phyloP scores from a whole-genome alignment of 2,329 filamentous ascomycete genomes.

The Sarocladium strictum region DNA sequence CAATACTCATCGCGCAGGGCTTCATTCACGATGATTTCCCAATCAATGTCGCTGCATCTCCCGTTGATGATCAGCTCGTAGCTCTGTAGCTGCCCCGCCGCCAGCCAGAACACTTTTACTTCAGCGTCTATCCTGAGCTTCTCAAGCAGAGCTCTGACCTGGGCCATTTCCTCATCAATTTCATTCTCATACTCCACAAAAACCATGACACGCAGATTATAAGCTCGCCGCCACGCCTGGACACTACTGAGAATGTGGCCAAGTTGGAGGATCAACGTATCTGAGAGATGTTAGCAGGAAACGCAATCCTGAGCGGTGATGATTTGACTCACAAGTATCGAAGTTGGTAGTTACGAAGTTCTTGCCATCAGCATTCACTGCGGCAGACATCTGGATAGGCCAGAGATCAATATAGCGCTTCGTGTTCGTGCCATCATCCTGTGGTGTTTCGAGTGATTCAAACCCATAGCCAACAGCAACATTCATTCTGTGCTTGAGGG shows the following conservation, averaged over 20 bases:
- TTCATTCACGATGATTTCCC: slow-evolving; percentile 56
- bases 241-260: slow-evolving; percentile 81
- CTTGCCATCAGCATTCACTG: slow-evolving; percentile 61
- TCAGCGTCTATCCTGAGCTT: slow-evolving; percentile 78
- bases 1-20: slow-evolving; percentile 67
- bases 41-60: slow-evolving; percentile 45
- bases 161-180: slow-evolving; percentile 68
- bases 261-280: slow-evolving; percentile 76
- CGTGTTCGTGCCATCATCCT: slow-evolving; percentile 46
- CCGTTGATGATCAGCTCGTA: slow-evolving; percentile 80
- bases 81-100: slow-evolving; percentile 62
- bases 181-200: slow-evolving; percentile 88
- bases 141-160: slow-evolving; percentile 68
- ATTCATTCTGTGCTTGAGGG: slow-evolving; percentile 73
- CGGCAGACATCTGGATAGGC: slow-evolving; percentile 91
- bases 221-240: slow-evolving; percentile 70
- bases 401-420: slow-evolving; percentile 84
- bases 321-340: slow-evolving; percentile 64
- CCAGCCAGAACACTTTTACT: slow-evolving; percentile 75
- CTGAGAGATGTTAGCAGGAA: slow-evolving; percentile 27
- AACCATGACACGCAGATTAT: slow-evolving; percentile 69
- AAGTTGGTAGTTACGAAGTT: slow-evolving; percentile 80
- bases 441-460: slow-evolving; percentile 66
- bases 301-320: not conserved
- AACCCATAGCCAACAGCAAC: slow-evolving; percentile 82